Percentiles rank a stretch among this genome's conserved stretches.
These are phyloP conservation scores for Jaltomata sinuosa DNA, from an alignment of 257 asterid species.

Conservation along the genomic window DNA sequence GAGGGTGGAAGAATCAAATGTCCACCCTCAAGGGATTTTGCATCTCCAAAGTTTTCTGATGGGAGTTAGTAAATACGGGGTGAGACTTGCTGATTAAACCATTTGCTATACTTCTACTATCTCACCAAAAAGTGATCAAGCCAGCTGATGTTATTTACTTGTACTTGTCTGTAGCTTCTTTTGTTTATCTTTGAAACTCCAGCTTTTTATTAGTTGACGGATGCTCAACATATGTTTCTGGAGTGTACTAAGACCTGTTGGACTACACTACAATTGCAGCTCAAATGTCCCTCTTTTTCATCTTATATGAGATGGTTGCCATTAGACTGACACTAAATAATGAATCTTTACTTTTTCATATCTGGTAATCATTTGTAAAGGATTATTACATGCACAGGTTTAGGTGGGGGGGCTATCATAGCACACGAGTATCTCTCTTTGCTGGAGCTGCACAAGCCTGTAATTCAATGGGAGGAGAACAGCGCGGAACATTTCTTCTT, in stretches of 20 bases:
- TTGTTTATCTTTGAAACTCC: neutral
- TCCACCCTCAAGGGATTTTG: neutral
- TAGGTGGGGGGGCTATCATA: constrained; percentile 81
- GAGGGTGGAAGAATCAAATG: neutral
- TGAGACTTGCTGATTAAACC: neutral
- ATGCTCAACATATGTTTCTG: neutral
- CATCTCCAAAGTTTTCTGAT: neutral
- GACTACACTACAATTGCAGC: neutral
- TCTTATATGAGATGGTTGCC: neutral
- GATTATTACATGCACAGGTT: constrained; percentile 29
- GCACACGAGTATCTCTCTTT: constrained; percentile 70
- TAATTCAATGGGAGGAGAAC: constrained; percentile 74
- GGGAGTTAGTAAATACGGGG: neutral
- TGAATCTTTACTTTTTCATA: neutral
- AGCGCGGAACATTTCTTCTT: constrained; percentile 88
- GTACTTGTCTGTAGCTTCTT: neutral
- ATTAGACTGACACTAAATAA: neutral
- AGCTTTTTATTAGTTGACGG: neutral
- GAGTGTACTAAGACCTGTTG: neutral
- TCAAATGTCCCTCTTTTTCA: neutral
- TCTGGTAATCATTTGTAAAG: neutral
- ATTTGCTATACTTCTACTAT: neutral
- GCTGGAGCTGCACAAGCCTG: constrained; percentile 73
- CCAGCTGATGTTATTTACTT: neutral
- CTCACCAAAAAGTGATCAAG: neutral